Base-by-base conservation (phyloP, 441 rosid species). In the Erysimum cheiri region DNA sequence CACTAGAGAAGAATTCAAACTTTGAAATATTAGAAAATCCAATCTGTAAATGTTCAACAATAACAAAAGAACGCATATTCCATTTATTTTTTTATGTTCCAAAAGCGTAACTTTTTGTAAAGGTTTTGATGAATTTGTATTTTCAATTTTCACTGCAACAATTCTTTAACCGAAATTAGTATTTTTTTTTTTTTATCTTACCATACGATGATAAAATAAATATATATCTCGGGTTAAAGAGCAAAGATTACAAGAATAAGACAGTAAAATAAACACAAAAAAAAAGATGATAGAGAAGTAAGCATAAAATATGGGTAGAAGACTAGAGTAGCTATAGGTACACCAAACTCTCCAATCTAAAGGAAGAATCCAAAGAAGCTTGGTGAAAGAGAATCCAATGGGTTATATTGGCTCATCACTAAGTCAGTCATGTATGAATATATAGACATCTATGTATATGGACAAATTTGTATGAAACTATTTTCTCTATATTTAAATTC, bases 311-410 rank as follows among this genome's bases (percentile, higher is more conserved):
- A 63, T 33, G 37, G 8, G 33, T 44, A 56, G 50, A 35, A 33
- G 24, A 35, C 65, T 48, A 73, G 48, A 40, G 50, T 67, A 60
- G 33, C 26, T 35, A 68, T 82, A 61, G 85, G 83, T 79, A 75
- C 63, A 74, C 83, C 82, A 73, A 76, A 76, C 71, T 49, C 48
- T 76, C 55, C 54, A 50, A 60, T 43, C 53, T n/a, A 36, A 55
- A 64, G 39, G 50, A 66, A 73, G 84, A 67, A 81, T 81, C 85
- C 81, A 70, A 79, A 65, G 77, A 74, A 74, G 8, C 47, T 49
- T 53, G 35, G 31, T 68, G 58, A 8, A 41, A 74, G 64, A 74
- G 69, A 60, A 74, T 75, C 78, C 74, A 75, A 69, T 67, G 71
- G 62, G 4, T 24, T 67, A 13, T 43, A 5, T 37, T 6, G 29